phyloP scores from a whole-genome alignment of 2,329 filamentous ascomycete genomes.

The Nigrospora sphaerica region DNA sequence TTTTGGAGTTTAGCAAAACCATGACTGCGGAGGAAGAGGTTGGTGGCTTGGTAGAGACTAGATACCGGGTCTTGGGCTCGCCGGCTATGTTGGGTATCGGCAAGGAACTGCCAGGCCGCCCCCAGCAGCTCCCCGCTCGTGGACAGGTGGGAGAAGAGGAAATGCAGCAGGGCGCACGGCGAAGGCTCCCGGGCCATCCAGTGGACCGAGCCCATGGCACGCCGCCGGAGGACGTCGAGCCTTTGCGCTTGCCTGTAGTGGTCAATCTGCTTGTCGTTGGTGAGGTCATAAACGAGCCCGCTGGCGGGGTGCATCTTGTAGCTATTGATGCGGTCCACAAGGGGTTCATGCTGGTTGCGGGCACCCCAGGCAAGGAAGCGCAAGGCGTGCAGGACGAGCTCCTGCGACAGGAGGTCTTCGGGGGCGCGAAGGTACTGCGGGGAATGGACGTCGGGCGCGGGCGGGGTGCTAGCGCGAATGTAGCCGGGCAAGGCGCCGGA shows the following conservation, averaged over 20 bases:
- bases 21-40: background rate
- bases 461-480: constrained; percentile 11
- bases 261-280: background rate
- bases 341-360: background rate
- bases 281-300: background rate
- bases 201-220: background rate
- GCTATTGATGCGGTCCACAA: background rate
- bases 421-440: constrained; percentile 8
- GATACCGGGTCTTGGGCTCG: background rate
- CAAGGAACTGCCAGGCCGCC: background rate
- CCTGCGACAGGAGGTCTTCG: constrained; percentile 11
- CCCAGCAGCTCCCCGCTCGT: constrained; percentile 2
- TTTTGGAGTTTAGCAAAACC: background rate
- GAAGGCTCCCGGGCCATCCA: background rate
- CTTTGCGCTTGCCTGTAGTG: background rate
- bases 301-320: background rate
- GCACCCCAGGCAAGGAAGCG: constrained; percentile 6
- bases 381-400: constrained; percentile 11
- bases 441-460: constrained; percentile 6
- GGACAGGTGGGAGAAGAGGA: background rate
- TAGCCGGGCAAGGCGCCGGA: constrained; percentile 8
- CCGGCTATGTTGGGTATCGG: background rate
- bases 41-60: background rate
- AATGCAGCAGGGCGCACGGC: background rate
- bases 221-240: background rate